Evolutionary conservation across 345 rosid species (phyloP).

Genomic region (Eucalyptus rudis): DNA sequence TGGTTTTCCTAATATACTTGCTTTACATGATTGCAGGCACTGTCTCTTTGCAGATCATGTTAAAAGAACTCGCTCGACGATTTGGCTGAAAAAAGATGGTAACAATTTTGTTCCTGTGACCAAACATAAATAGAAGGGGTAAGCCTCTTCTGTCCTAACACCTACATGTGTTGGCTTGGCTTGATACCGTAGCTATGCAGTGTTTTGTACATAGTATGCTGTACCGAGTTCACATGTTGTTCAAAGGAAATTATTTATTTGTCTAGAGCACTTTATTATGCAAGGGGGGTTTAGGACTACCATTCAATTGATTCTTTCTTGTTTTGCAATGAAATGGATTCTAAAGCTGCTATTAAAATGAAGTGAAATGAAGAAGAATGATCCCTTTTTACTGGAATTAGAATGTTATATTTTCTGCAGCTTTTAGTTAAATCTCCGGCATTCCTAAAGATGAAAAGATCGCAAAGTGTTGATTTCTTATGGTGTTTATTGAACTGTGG

Average conservation of each 20-base stretch:
- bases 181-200: background rate
- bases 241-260: background rate
- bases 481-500: background rate
- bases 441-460: background rate
- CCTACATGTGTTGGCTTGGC: background rate
- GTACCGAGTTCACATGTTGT: background rate
- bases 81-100: conserved; percentile 55
- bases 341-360: background rate
- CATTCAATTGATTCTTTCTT: background rate
- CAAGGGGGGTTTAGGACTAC: background rate
- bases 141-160: background rate
- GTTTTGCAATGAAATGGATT: background rate
- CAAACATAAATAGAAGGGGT: conserved; percentile 4
- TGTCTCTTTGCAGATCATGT: conserved; percentile 52
- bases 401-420: background rate
- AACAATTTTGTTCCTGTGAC: conserved; percentile 26
- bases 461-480: background rate
- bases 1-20: background rate
- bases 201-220: background rate
- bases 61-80: conserved; percentile 57
- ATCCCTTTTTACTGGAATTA: background rate
- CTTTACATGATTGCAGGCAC: conserved; percentile 34
- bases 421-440: background rate
- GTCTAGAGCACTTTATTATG: background rate
- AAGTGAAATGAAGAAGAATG: background rate